These are phyloP conservation scores for Panellus pusillus DNA, from an alignment of 768 basidiomycete genomes.

Conservation along the genomic window DNA sequence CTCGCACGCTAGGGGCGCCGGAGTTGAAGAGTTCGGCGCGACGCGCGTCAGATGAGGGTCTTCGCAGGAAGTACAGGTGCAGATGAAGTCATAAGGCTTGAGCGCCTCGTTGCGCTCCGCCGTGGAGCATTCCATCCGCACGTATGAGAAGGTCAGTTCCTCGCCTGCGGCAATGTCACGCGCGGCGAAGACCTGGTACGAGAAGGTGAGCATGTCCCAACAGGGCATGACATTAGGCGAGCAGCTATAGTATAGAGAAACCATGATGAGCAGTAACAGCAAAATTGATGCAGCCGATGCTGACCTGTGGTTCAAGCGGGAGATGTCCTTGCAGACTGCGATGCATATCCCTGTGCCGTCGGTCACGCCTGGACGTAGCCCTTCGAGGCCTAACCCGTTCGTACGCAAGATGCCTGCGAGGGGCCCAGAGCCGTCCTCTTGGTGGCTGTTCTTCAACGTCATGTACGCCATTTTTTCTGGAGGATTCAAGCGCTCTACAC, in stretches of 20 bases:
- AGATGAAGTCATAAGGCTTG: conserved; percentile 31
- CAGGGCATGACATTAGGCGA: conserved; percentile 21
- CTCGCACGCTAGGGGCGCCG: too few species aligned
- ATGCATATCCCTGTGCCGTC: conserved; percentile 22
- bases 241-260: conserved; percentile 25
- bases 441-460: conserved; percentile 32
- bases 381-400: conserved; percentile 29
- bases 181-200: conserved; percentile 18
- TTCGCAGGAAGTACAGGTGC: conserved; percentile 32
- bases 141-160: conserved; percentile 34
- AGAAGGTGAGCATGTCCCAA: conserved; percentile 27
- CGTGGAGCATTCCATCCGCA: conserved; percentile 8
- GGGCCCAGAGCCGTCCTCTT: conserved; percentile 34
- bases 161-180: conserved; percentile 24
- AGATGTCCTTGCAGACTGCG: conserved; percentile 29
- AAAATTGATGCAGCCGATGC: neutral
- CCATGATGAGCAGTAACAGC: neutral
- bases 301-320: conserved; percentile 40
- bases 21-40: neutral
- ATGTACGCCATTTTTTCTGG: conserved; percentile 31
- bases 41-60: conserved; percentile 19
- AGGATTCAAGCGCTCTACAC: conserved; percentile 27
- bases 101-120: conserved; percentile 29
- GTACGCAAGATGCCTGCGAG: conserved; percentile 34
- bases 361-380: conserved; percentile 14